Percentiles rank a stretch among this genome's conserved stretches.
Evolutionary conservation across 345 rosid species (phyloP).

Genomic region (Kandelia obovata): DNA sequence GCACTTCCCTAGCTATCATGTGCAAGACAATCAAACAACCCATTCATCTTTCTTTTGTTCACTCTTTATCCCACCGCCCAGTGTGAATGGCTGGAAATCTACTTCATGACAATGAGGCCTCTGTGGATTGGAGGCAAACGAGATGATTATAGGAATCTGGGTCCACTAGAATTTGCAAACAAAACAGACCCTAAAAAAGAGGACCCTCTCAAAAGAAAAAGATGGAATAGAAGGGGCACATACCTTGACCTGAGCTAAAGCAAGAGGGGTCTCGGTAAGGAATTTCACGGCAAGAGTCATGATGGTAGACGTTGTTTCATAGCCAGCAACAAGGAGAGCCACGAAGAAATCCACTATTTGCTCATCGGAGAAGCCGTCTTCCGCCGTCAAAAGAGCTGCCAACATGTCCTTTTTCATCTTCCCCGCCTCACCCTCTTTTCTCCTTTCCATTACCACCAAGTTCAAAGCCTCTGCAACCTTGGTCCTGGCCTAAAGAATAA

Average conservation of each 20-base stretch:
- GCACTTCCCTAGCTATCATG: not conserved
- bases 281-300: slow-evolving; percentile 98
- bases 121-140: slow-evolving; percentile 20
- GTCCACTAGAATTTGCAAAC: slow-evolving; percentile 12
- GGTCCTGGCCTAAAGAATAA: slow-evolving; percentile 59
- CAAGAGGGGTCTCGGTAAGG: slow-evolving; percentile 86
- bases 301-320: slow-evolving; percentile 88
- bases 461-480: slow-evolving; percentile 94
- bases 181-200: no score
- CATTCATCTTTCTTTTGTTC: slow-evolving; percentile 16
- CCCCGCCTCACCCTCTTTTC: slow-evolving; percentile 50
- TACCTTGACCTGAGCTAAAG: slow-evolving; percentile 89
- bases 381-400: slow-evolving; percentile 65
- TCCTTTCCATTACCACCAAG: slow-evolving; percentile 66
- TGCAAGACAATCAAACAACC: slow-evolving; percentile 1
- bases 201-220: no score
- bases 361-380: slow-evolving; percentile 70
- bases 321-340: slow-evolving; percentile 90
- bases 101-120: slow-evolving; percentile 26
- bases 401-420: slow-evolving; percentile 71
- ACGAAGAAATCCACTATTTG: slow-evolving; percentile 85
- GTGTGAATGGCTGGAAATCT: slow-evolving; percentile 32
- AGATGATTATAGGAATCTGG: slow-evolving; percentile 15
- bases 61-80: slow-evolving; percentile 27
- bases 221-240: not conserved